phyloP scores from a whole-genome alignment of 2,329 filamentous ascomycete genomes.

The Calonectria hongkongensis region DNA sequence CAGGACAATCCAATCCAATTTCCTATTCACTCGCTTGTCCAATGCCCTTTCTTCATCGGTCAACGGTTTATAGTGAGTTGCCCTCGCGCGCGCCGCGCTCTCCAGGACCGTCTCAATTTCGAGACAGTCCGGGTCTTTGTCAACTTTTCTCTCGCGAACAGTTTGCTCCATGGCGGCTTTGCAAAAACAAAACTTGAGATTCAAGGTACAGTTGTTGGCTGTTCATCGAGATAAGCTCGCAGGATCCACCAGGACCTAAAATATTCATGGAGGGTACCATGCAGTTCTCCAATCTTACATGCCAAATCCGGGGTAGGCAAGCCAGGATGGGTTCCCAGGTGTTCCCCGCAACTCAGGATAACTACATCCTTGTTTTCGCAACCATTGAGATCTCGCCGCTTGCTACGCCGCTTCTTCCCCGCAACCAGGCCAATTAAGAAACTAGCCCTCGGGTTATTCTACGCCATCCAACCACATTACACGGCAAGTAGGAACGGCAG shows the following conservation, averaged over 20 bases:
- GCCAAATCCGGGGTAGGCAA: conserved; percentile 10
- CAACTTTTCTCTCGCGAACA: neutral
- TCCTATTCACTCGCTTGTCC: conserved; percentile 14
- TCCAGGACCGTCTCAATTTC: conserved; percentile 19
- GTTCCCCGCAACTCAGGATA: conserved; percentile 20
- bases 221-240: neutral
- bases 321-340: neutral
- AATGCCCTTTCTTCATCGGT: conserved; percentile 1
- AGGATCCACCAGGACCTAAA: neutral
- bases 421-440: neutral
- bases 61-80: conserved; percentile 4
- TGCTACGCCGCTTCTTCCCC: conserved; percentile 17
- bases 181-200: neutral
- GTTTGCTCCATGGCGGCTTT: conserved; percentile 1
- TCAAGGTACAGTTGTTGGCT: neutral
- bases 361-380: conserved; percentile 13
- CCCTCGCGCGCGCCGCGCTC: conserved; percentile 11
- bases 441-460: neutral
- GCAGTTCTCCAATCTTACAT: conserved; percentile 14
- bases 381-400: neutral
- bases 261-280: conserved; percentile 4
- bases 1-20: conserved; percentile 15
- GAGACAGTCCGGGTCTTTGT: conserved; percentile 20
- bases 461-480: neutral
- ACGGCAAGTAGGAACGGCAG: conserved; percentile 11